phyloP scores from a whole-genome alignment of 2,329 filamentous ascomycete genomes.

The Helminthosporium solani region DNA sequence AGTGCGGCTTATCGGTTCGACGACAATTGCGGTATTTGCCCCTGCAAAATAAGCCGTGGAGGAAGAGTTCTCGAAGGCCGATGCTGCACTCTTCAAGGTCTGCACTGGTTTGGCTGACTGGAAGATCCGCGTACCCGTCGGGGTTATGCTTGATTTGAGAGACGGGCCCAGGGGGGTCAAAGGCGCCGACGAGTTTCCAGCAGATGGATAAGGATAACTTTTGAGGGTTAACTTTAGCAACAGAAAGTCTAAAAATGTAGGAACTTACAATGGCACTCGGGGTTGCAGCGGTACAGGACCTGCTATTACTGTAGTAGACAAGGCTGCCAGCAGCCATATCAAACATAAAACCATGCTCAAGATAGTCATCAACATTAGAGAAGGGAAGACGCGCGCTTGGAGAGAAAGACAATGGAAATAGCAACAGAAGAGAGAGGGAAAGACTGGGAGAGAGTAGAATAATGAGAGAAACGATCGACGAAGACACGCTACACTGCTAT shows the following conservation, averaged over 20 bases:
- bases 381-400: constrained; percentile 26
- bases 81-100: constrained; percentile 1
- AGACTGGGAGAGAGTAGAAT: constrained; percentile 9
- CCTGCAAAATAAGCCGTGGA: constrained; percentile 17
- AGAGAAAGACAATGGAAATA: constrained; percentile 19
- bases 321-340: constrained; percentile 43
- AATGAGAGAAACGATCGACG: not conserved
- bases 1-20: constrained; percentile 34
- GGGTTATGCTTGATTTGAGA: not conserved
- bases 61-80: constrained; percentile 1
- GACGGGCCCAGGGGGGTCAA: not conserved
- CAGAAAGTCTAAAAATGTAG: constrained; percentile 24
- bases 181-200: constrained; percentile 25
- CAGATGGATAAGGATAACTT: constrained; percentile 26
- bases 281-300: constrained; percentile 35
- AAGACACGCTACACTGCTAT: too few species aligned
- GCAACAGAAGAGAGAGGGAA: constrained; percentile 18
- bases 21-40: constrained; percentile 35
- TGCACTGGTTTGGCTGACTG: not conserved
- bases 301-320: constrained; percentile 26
- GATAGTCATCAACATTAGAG: constrained; percentile 19
- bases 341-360: constrained; percentile 27
- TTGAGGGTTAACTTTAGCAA: constrained; percentile 10
- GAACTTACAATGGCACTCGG: constrained; percentile 18
- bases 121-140: not conserved